These are phyloP conservation scores for Penicillium coprophilum DNA, from an alignment of 495 filamentous ascomycete species.

Conservation along the genomic window DNA sequence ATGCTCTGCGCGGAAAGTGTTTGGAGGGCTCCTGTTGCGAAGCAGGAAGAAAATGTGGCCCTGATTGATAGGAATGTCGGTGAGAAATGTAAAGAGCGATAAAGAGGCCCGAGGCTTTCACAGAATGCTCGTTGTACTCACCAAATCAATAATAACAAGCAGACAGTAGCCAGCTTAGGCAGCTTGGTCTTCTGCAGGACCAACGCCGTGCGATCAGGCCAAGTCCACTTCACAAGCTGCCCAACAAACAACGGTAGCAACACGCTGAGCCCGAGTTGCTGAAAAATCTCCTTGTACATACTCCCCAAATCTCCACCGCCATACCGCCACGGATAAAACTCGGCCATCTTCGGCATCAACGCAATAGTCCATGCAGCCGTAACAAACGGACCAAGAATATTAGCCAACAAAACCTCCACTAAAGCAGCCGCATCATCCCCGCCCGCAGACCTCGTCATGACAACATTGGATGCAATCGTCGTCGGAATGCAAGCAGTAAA, in stretches of 20 bases:
- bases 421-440: constrained; percentile 57
- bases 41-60: constrained; percentile 56
- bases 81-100: constrained; percentile 1
- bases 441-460: constrained; percentile 55
- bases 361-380: constrained; percentile 53
- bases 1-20: constrained; percentile 46
- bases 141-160: constrained; percentile 53
- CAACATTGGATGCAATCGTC: constrained; percentile 58
- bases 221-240: constrained; percentile 49
- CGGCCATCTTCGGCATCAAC: constrained; percentile 42
- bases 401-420: constrained; percentile 56
- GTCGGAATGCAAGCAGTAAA: constrained; percentile 57
- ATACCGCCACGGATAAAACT: constrained; percentile 47
- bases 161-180: constrained; percentile 44
- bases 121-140: constrained; percentile 25
- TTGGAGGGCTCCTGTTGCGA: constrained; percentile 52
- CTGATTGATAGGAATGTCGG: constrained; percentile 21
- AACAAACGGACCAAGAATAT: constrained; percentile 52
- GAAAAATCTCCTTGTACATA: constrained; percentile 54
- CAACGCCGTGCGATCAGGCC: constrained; percentile 41
- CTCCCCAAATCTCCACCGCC: constrained; percentile 43
- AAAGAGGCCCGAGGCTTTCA: not conserved
- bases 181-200: constrained; percentile 46
- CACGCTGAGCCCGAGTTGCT: constrained; percentile 52
- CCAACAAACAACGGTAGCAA: constrained; percentile 51